Conservation (phyloP, 768 basidiomycete genomes). For the Psilocybe subaeruginosa region DNA sequence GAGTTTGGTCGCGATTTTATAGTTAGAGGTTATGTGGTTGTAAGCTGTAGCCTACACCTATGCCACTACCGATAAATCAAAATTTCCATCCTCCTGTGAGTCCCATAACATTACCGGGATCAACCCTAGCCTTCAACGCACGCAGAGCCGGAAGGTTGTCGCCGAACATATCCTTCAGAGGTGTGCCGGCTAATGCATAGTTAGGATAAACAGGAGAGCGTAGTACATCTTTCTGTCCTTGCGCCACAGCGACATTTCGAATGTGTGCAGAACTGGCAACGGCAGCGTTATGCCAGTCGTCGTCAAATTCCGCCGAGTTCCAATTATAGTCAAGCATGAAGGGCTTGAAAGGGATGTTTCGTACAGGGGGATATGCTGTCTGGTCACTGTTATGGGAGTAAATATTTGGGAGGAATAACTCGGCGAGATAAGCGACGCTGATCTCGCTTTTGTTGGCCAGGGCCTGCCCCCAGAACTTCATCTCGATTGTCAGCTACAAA, state of each 20-base stretch:
- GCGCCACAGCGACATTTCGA: conserved; percentile 29
- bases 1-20: no score
- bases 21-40: no score
- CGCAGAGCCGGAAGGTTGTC: conserved; percentile 43
- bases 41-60: no score
- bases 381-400: conserved; percentile 37
- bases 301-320: conserved; percentile 20
- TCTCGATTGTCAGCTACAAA: background rate
- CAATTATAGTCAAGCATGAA: conserved; percentile 31
- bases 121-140: conserved; percentile 44
- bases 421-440: conserved; percentile 41
- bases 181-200: conserved; percentile 57
- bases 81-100: conserved; percentile 69
- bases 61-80: conserved; percentile 9
- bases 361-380: conserved; percentile 48
- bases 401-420: conserved; percentile 44
- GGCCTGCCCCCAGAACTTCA: conserved; percentile 32
- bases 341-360: conserved; percentile 26
- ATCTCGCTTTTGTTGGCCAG: conserved; percentile 23
- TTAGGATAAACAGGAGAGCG: conserved; percentile 37
- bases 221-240: conserved; percentile 40
- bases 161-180: conserved; percentile 54
- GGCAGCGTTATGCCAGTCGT: conserved; percentile 35
- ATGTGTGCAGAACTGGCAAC: conserved; percentile 38
- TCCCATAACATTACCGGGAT: conserved; percentile 64